Conservation (phyloP, 192 early-diverging fungal species). For the Coemansia sp. region DNA sequence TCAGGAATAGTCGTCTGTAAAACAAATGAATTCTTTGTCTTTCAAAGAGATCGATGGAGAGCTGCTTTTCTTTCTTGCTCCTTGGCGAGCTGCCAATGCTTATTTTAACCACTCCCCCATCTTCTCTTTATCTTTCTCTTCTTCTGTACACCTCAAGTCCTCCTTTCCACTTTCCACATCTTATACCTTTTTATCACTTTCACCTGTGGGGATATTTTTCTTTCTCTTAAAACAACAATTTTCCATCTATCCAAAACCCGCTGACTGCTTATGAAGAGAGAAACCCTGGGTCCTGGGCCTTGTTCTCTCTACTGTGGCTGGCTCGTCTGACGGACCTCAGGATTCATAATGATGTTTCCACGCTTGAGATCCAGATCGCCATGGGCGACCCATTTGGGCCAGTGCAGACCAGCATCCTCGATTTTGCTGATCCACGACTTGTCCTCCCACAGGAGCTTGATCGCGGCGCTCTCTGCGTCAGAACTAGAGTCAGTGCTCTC, state of each 20-base stretch:
- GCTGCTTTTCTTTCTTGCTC: neutral
- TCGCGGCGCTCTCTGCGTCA: neutral
- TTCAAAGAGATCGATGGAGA: too few relatives aligned
- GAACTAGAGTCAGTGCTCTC: too few relatives aligned
- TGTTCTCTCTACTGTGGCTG: neutral
- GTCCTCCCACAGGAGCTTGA: conserved; percentile 43
- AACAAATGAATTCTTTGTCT: conserved; percentile 15
- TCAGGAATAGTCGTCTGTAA: conserved; percentile 66
- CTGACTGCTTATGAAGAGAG: neutral
- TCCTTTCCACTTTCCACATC: too few relatives aligned
- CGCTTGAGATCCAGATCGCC: conserved; percentile 39
- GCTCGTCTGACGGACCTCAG: conserved; percentile 23
- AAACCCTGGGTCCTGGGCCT: neutral
- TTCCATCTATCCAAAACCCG: neutral
- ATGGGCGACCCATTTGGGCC: conserved; percentile 48
- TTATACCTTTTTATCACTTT: too few relatives aligned
- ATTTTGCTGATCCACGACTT: conserved; percentile 27
- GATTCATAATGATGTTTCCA: conserved; percentile 43
- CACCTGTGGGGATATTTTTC: neutral
- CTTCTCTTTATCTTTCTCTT: neutral
- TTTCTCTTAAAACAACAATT: neutral
- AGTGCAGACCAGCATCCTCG: conserved; percentile 29
- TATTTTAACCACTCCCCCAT: neutral
- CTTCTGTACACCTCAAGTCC: neutral
- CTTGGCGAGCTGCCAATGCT: neutral